These are phyloP conservation scores for Eutypa lata DNA, from an alignment of 2,329 filamentous ascomycete species.

Conservation along the genomic window DNA sequence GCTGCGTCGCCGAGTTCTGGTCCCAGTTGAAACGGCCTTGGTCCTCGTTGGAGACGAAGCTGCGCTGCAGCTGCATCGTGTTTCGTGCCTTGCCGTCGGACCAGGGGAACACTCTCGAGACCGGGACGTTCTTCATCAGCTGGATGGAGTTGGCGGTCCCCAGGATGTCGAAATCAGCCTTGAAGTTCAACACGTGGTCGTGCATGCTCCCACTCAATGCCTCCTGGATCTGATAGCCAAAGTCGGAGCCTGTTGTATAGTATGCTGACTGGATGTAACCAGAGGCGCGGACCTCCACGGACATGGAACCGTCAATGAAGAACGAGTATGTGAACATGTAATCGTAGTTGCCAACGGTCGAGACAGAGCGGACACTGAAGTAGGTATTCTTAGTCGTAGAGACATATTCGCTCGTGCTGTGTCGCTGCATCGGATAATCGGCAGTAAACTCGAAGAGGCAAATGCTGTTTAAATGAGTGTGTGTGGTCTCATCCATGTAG, in stretches of 20 bases:
- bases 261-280: constrained; percentile 34
- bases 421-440: constrained; percentile 34
- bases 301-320: constrained; percentile 33
- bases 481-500: constrained; percentile 26
- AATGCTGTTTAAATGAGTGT: constrained; percentile 29
- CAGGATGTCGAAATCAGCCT: constrained; percentile 28
- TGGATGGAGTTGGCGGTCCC: constrained; percentile 24
- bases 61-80: too few relatives aligned
- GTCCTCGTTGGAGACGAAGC: too few relatives aligned
- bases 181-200: constrained; percentile 26
- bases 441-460: constrained; percentile 38
- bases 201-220: constrained; percentile 24
- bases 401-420: constrained; percentile 26
- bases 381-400: constrained; percentile 30
- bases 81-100: too few relatives aligned
- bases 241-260: constrained; percentile 16
- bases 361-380: constrained; percentile 34
- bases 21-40: constrained; percentile 35
- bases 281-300: constrained; percentile 35
- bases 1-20: constrained; percentile 36
- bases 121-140: constrained; percentile 25
- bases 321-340: constrained; percentile 34
- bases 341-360: constrained; percentile 43
- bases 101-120: constrained; percentile 25
- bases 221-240: constrained; percentile 22